A percentile compares a stretch with the other conserved stretches of the same genome.
phyloP scores from a whole-genome alignment of 2,329 filamentous ascomycete species.

The Cryphonectria radicalis region DNA sequence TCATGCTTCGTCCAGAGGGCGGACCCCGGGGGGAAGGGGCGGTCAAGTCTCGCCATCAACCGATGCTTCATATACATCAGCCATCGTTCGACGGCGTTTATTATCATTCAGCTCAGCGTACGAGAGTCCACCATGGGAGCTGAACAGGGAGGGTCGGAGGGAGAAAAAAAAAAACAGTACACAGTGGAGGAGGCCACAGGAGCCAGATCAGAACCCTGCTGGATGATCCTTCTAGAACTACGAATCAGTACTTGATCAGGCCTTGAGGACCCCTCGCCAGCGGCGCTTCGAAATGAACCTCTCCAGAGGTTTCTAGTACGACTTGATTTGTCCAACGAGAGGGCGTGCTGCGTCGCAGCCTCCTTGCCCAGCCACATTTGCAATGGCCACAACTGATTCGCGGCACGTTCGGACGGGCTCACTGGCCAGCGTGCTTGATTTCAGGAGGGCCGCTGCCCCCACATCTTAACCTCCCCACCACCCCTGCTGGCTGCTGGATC shows the following conservation, averaged over 20 bases:
- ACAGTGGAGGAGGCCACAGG: not conserved
- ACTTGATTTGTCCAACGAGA: not conserved
- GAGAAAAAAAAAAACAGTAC: not conserved
- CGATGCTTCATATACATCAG: slow-evolving; percentile 4
- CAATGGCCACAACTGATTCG: not conserved
- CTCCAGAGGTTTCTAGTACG: not conserved
- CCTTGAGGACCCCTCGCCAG: not conserved
- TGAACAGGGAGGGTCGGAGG: not conserved
- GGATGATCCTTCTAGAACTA: not conserved
- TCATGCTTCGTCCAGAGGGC: not conserved
- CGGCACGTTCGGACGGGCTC: not conserved
- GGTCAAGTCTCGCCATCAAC: slow-evolving; percentile 4
- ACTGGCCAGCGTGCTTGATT: slow-evolving; percentile 24
- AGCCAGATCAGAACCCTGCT: not conserved
- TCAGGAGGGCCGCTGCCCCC: slow-evolving; percentile 23
- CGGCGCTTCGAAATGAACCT: not conserved
- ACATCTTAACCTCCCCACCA: slow-evolving; percentile 1
- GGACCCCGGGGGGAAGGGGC: not conserved
- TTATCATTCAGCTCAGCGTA: not conserved
- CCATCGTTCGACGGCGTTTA: slow-evolving; percentile 1
- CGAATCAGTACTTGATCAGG: not conserved
- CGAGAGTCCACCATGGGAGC: not conserved
- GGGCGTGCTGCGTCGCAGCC: not conserved
- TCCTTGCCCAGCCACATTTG: not conserved
- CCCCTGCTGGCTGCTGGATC: slow-evolving; percentile 20